Conservation (phyloP, 1,139 yeast genomes). For the Petasospora rhodanensis region DNA sequence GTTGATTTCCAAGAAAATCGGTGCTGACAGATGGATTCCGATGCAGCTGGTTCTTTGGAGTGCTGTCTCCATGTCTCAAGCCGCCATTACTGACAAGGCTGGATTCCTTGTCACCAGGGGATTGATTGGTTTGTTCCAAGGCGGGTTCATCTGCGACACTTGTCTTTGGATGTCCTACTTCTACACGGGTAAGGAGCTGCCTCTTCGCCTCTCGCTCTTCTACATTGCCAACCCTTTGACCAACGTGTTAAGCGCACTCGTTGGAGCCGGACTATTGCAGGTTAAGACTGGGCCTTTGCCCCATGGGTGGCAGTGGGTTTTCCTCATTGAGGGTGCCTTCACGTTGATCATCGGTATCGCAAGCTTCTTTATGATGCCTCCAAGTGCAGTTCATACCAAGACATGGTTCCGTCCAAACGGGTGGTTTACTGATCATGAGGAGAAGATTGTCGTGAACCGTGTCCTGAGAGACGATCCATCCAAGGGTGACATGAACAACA, state of each 20-base stretch:
- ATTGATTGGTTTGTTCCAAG: conserved; percentile 46
- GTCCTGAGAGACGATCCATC: conserved; percentile 64
- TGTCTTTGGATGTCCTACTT: conserved; percentile 54
- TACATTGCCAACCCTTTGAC: conserved; percentile 44
- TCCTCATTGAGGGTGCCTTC: conserved; percentile 57
- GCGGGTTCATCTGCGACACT: conserved; percentile 55
- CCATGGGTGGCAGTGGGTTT: conserved; percentile 64
- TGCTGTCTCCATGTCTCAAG: conserved; percentile 44
- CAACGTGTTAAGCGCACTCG: conserved; percentile 36
- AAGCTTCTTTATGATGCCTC: conserved; percentile 55
- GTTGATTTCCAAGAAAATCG: conserved; percentile 45
- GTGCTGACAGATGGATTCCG: conserved; percentile 53
- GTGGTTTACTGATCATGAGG: conserved; percentile 62
- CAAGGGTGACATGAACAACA: conserved; percentile 65
- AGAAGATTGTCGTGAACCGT: conserved; percentile 57
- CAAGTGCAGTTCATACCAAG: conserved; percentile 54
- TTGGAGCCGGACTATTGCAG: conserved; percentile 44
- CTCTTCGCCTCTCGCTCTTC: conserved; percentile 46
- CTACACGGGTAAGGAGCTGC: conserved; percentile 46
- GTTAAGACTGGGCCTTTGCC: conserved; percentile 36
- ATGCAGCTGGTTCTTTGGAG: conserved; percentile 49
- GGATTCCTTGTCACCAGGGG: conserved; percentile 42
- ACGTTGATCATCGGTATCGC: conserved; percentile 52
- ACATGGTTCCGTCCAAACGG: conserved; percentile 47
- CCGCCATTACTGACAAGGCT: conserved; percentile 32